Base-by-base conservation (phyloP, 305 asterid genomes). In the Lippia alba region DNA sequence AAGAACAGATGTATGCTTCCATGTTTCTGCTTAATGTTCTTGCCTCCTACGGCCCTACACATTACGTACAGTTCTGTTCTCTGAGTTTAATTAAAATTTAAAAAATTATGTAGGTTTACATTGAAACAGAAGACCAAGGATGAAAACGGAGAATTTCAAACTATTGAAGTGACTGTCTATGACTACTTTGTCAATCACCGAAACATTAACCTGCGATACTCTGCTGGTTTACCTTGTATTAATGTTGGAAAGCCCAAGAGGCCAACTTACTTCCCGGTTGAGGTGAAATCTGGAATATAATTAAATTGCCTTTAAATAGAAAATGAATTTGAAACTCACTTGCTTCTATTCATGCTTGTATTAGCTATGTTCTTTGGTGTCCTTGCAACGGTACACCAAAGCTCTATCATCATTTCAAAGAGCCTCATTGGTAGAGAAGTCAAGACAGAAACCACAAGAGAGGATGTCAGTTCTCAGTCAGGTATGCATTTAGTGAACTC, bases 371-470 rank as follows among this genome's bases (percentile, higher is more conserved):
- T 71, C 83, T 6, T 57, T 89, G 83, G 83, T 91, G n/a, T 81
- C 94, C 4, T 63, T 88, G 74, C 94, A 88, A 81, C 86, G 96
- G 0, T 91, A 91, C 63, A 89, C 94, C 4, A 88, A 89, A 79
- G 87, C 96, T 12, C 72, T 91, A 5, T 75, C 91, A 6, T 78
- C 82, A 19, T 78, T 86, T 49, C 96, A 91, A 77, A 85, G 96
- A 73, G 59, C 97, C 55, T 84, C 94, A 6, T 62, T 91, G 44
- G 94, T 91, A 6, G 97, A 91, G 74, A 91, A 91, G 73, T 91
- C 97, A 2, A 77, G 97, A 8, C 97, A 91, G 49, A 91, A 89
- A 76, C 97, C 97, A 1, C 94, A 83, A 39, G 96, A 91, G 69
- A 79, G 96, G 78, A 89, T 85, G 90, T 40, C 77, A 2, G 83